Conservation (phyloP, 495 filamentous ascomycete species). For the Cairneyella variabilis region DNA sequence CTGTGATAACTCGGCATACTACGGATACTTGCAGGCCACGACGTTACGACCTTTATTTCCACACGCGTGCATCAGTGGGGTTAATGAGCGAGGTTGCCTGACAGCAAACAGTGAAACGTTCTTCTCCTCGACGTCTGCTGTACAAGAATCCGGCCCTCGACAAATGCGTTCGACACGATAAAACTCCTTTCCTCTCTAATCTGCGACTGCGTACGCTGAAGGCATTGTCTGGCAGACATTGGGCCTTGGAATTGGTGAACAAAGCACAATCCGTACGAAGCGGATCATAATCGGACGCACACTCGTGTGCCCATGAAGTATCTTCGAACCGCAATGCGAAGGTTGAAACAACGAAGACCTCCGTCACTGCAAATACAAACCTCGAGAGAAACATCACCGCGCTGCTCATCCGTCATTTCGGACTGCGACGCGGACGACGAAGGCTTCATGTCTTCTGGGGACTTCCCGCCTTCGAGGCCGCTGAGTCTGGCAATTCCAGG, state of each 20-base stretch:
- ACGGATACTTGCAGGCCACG: conserved; percentile 23
- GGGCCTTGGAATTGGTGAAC: no score
- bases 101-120: conserved; percentile 15
- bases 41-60: conserved; percentile 24
- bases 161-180: conserved; percentile 22
- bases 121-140: conserved; percentile 4
- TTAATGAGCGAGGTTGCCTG: neutral
- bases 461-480: conserved; percentile 46
- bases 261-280: no score
- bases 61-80: conserved; percentile 8
- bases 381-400: conserved; percentile 32
- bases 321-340: conserved; percentile 45
- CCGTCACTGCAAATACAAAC: conserved; percentile 42
- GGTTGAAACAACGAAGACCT: conserved; percentile 37
- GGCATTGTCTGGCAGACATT: no score
- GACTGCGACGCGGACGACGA: conserved; percentile 60
- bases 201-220: no score
- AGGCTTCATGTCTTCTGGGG: conserved; percentile 46
- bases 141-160: conserved; percentile 15
- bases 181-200: conserved; percentile 4
- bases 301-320: conserved; percentile 23
- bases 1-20: conserved; percentile 13
- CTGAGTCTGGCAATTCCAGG: conserved; percentile 58
- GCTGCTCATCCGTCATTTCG: conserved; percentile 31
- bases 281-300: conserved; percentile 1